Evolutionary conservation across 1,139 yeast species (phyloP), one percentile per base, ranked within the genome.

Genomic region (Nakaseomyces uthaithaninus): DNA sequence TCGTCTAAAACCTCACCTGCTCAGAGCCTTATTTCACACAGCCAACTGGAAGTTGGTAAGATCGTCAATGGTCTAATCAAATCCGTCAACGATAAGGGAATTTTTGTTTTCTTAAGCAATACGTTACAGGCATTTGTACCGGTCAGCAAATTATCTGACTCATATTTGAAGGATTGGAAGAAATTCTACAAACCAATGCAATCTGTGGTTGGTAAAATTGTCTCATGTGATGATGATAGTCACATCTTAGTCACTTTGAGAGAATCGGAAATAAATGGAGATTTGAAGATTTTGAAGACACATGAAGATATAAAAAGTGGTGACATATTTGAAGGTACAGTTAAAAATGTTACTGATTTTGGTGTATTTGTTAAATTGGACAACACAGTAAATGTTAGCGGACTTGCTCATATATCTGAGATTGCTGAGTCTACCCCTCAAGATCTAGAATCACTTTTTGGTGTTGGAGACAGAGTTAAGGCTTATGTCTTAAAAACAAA

Each of bases 361-460:
- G 98, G 98, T 65, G 94, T 87, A 4, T 89, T 91, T 58, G 82
- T 91, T 37, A 77, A 75, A 49, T 68, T 91, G 44, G 86, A 80
- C 53, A 85, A 83, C 39, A 79, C 93, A 34, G 67, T 75, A 40
- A 77, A 77, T 52, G 71, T 87, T 42, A 77, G 82, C 54, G 98
- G 97, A 42, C 72, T 91, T 50, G 89, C 95, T 53, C 97, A 91
- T 60, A 80, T 73, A 47, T 72, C 91, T 27, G 82, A 91, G 62
- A 81, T 91, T 44, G 80, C 96, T 15, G 96, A 89, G 52, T 68
- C 67, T 39, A 65, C 72, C 38, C 71, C 85, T 24, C 66, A 65
- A 34, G 71, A 75, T 46, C 49, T 74, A 30, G 51, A 65, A 16
- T 67, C 77, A 15, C 69, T 89, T 46, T 87, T 89, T 62, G 80